Conservation (phyloP, 345 rosid species). For the Populus alba region DNA sequence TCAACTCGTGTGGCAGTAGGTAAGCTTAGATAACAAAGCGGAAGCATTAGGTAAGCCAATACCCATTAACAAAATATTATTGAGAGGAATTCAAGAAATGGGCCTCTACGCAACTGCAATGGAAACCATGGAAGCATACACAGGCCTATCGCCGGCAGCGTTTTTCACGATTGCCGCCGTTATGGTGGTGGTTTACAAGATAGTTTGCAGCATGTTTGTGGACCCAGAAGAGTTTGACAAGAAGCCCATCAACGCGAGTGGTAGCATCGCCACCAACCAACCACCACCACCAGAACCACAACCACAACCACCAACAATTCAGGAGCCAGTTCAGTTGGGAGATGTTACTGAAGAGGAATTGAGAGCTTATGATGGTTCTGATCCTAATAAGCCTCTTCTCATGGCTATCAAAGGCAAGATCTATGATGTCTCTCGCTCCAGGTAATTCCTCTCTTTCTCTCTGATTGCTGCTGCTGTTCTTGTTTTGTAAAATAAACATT, state of each 20-base stretch:
- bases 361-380: slow-evolving; percentile 56
- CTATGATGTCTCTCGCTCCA: slow-evolving; percentile 58
- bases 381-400: slow-evolving; percentile 57
- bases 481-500: not conserved
- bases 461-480: too few species aligned
- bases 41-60: too few species aligned
- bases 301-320: not conserved
- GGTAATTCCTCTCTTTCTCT: slow-evolving; percentile 20
- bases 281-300: slow-evolving; percentile 4
- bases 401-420: slow-evolving; percentile 66
- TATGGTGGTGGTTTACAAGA: slow-evolving; percentile 46
- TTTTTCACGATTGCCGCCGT: slow-evolving; percentile 54
- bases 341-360: slow-evolving; percentile 51
- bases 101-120: slow-evolving; percentile 30
- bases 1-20: too few species aligned
- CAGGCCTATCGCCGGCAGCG: slow-evolving; percentile 52
- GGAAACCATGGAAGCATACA: slow-evolving; percentile 35
- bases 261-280: not conserved
- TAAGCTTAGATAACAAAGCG: too few species aligned
- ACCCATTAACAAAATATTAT: not conserved
- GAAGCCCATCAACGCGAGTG: not conserved
- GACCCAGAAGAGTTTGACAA: slow-evolving; percentile 39
- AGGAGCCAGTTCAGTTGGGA: slow-evolving; percentile 50
- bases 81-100: slow-evolving; percentile 23
- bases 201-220: slow-evolving; percentile 57